These are phyloP conservation scores for Fusarium euwallaceae DNA, from an alignment of 2,329 filamentous ascomycete genomes.

Conservation along the genomic window DNA sequence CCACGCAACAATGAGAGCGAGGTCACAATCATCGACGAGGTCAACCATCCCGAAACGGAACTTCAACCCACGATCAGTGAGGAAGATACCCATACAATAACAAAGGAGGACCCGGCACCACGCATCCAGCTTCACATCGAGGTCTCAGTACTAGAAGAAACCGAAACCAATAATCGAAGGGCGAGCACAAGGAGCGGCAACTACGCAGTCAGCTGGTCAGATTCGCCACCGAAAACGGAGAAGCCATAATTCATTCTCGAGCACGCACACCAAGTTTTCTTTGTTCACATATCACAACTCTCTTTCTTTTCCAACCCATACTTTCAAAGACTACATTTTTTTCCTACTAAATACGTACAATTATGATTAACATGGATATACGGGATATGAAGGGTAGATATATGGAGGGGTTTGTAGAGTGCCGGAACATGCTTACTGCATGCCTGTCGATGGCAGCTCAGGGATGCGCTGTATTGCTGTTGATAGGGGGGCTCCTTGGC, in stretches of 20 bases:
- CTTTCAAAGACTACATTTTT: constrained; percentile 13
- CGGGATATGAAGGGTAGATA: constrained; percentile 14
- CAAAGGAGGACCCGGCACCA: background rate
- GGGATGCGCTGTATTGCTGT: background rate
- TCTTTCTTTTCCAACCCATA: constrained; percentile 13
- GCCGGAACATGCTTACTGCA: background rate
- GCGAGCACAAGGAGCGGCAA: constrained; percentile 32
- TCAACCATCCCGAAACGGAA: constrained; percentile 37
- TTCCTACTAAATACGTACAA: constrained; percentile 14
- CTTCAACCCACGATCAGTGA: constrained; percentile 6
- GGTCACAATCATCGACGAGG: constrained; percentile 36
- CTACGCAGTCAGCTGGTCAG: constrained; percentile 35
- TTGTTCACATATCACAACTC: constrained; percentile 14
- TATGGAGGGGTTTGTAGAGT: background rate
- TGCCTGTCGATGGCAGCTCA: background rate
- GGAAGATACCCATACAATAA: background rate
- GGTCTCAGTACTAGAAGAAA: constrained; percentile 21
- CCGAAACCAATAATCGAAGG: background rate
- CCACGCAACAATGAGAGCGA: constrained; percentile 43
- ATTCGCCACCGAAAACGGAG: constrained; percentile 12
- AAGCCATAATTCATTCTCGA: constrained; percentile 24
- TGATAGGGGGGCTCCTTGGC: background rate
- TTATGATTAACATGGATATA: constrained; percentile 23
- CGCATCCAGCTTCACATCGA: constrained; percentile 31
- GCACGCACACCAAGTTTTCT: constrained; percentile 22